These are phyloP conservation scores for Colletotrichum simmondsii DNA, from an alignment of 2,329 filamentous ascomycete species.

Conservation along the genomic window DNA sequence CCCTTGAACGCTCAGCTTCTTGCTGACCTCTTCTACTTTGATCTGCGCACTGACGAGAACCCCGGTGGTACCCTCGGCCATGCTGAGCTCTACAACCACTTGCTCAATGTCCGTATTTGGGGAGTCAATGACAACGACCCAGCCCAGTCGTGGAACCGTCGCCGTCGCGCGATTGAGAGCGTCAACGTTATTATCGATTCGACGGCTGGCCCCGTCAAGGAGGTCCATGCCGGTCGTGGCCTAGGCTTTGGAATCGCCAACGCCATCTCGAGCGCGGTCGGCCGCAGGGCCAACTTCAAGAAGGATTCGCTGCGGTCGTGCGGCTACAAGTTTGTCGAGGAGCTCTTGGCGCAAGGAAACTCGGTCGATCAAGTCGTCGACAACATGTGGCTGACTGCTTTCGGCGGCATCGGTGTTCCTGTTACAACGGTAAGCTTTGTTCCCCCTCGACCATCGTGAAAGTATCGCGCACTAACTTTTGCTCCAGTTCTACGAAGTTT, in stretches of 20 bases:
- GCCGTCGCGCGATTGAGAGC: conserved; percentile 53
- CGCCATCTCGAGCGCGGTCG: conserved; percentile 41
- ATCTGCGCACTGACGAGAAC: conserved; percentile 64
- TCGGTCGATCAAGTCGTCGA: conserved; percentile 48
- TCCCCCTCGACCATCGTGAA: neutral
- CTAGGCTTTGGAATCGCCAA: conserved; percentile 44
- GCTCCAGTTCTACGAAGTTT: conserved; percentile 54
- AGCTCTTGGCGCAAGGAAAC: conserved; percentile 46
- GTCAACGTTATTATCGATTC: conserved; percentile 48
- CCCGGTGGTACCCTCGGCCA: conserved; percentile 58
- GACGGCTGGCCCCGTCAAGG: conserved; percentile 52
- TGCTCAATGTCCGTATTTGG: conserved; percentile 57
- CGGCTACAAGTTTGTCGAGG: conserved; percentile 50
- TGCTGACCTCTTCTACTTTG: conserved; percentile 67
- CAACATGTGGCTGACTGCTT: conserved; percentile 50
- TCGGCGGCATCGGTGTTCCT: conserved; percentile 51
- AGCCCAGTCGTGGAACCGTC: conserved; percentile 56
- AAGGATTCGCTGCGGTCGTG: conserved; percentile 48
- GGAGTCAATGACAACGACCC: conserved; percentile 60
- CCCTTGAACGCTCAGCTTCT: conserved; percentile 66
- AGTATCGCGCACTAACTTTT: neutral
- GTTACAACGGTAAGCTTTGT: conserved; percentile 47
- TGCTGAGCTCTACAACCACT: conserved; percentile 53
- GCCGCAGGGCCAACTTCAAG: conserved; percentile 43
- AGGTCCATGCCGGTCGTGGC: conserved; percentile 45